A percentile compares a stretch with the other conserved stretches of the same genome.
Conservation (phyloP, 805 yeast species). For the Wickerhamiella galacta region DNA sequence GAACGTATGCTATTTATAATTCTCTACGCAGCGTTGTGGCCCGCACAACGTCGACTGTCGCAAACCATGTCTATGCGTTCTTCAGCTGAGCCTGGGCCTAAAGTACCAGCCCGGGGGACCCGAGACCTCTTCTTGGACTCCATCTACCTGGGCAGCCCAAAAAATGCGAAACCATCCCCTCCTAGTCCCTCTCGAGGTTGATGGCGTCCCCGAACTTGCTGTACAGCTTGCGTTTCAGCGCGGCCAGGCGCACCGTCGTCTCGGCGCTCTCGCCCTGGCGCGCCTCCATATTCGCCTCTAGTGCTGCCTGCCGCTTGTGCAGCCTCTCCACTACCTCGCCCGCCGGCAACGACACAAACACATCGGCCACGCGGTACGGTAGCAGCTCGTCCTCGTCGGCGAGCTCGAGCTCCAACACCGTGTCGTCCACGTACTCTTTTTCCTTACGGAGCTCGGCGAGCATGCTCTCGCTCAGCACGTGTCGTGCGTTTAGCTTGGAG, state of each 20-base stretch:
- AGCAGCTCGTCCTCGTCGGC: constrained; percentile 40
- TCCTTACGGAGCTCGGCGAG: constrained; percentile 40
- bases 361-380: constrained; percentile 61
- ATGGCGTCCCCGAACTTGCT: constrained; percentile 82
- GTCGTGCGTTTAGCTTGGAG: constrained; percentile 60
- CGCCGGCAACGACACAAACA: constrained; percentile 54
- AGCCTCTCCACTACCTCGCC: constrained; percentile 48
- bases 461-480: constrained; percentile 38
- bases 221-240: constrained; percentile 58
- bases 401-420: constrained; percentile 68
- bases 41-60: too few species aligned
- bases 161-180: too few species aligned
- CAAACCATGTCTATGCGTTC: too few species aligned
- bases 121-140: too few species aligned
- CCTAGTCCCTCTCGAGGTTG: too few species aligned
- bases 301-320: constrained; percentile 40
- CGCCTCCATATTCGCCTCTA: constrained; percentile 34
- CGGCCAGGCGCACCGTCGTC: constrained; percentile 37
- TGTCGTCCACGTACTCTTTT: constrained; percentile 78
- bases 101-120: too few species aligned
- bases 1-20: too few species aligned
- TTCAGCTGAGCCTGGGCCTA: too few species aligned
- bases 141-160: too few species aligned
- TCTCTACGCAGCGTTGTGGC: too few species aligned
- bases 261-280: constrained; percentile 33